phyloP scores from a whole-genome alignment of 768 basidiomycete genomes.

The Albatrellus ellisii region DNA sequence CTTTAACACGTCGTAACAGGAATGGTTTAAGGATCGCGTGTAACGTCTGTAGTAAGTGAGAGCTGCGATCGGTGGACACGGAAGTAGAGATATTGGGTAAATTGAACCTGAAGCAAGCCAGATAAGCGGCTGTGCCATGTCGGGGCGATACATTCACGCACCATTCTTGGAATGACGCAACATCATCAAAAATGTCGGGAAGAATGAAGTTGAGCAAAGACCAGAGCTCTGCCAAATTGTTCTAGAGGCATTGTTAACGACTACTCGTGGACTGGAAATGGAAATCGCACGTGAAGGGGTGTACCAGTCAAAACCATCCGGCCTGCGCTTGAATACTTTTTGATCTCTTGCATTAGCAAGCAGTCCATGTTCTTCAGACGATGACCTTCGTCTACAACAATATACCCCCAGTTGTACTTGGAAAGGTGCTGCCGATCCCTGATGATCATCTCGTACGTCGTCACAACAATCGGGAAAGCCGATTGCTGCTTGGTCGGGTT shows the following conservation, averaged over 20 bases:
- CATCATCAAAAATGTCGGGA: constrained; percentile 84
- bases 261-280: not conserved
- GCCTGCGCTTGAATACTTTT: constrained; percentile 71
- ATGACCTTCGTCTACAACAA: constrained; percentile 95
- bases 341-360: constrained; percentile 82
- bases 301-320: constrained; percentile 94
- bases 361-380: constrained; percentile 91
- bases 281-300: constrained; percentile 68
- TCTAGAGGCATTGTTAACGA: constrained; percentile 32
- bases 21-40: constrained; percentile 94
- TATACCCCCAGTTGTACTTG: constrained; percentile 74
- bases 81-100: constrained; percentile 47
- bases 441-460: constrained; percentile 91
- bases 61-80: constrained; percentile 43
- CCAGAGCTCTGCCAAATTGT: constrained; percentile 93
- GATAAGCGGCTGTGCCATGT: not conserved
- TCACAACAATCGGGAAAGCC: constrained; percentile 70
- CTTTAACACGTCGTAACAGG: constrained; percentile 82
- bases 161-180: constrained; percentile 88
- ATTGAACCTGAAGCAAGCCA: constrained; percentile 42
- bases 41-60: constrained; percentile 60
- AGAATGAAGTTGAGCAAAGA: constrained; percentile 91
- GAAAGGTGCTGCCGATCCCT: constrained; percentile 56
- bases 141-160: constrained; percentile 19
- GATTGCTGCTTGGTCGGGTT: constrained; percentile 21